Evolutionary conservation across 495 filamentous ascomycete species (phyloP).

Genomic region (Elaphomyces granulatus): DNA sequence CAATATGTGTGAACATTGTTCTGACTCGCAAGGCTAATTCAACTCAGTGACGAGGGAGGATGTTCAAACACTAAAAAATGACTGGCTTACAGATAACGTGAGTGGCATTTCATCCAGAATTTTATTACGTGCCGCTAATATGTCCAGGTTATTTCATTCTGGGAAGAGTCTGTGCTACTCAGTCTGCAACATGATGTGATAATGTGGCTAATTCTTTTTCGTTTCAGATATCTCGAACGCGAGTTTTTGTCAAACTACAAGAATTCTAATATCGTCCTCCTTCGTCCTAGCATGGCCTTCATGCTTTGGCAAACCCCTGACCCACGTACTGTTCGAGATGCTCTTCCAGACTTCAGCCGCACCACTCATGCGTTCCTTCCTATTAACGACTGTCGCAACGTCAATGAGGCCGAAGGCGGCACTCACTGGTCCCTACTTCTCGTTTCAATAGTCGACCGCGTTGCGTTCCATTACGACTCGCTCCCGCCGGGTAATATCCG

Average conservation of each 20-base stretch:
- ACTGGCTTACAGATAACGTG: slow-evolving; percentile 99
- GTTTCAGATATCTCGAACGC: slow-evolving; percentile 66
- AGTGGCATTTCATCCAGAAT: slow-evolving; percentile 13
- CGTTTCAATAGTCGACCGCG: slow-evolving; percentile 73
- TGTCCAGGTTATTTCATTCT: slow-evolving; percentile 64
- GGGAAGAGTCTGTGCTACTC: slow-evolving; percentile 67
- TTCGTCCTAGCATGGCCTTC: slow-evolving; percentile 88
- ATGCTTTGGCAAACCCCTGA: slow-evolving; percentile 76
- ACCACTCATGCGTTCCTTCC: slow-evolving; percentile 95
- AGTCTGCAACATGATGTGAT: background rate
- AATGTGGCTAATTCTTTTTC: background rate
- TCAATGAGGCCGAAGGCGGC: slow-evolving; percentile 67
- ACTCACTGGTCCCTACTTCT: slow-evolving; percentile 92
- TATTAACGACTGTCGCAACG: slow-evolving; percentile 76
- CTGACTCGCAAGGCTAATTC: slow-evolving; percentile 8
- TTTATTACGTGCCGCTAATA: slow-evolving; percentile 8
- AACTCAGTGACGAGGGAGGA: slow-evolving; percentile 64
- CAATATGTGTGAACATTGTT: slow-evolving; percentile 10
- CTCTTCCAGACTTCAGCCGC: slow-evolving; percentile 47
- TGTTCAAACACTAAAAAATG: slow-evolving; percentile 70
- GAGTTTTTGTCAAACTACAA: slow-evolving; percentile 65
- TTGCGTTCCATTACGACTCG: slow-evolving; percentile 95
- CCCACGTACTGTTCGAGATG: slow-evolving; percentile 47
- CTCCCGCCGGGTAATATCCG: slow-evolving; percentile 59
- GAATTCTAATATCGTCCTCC: slow-evolving; percentile 72